phyloP scores from a whole-genome alignment of 768 basidiomycete species.

The Boletus rubropictus region DNA sequence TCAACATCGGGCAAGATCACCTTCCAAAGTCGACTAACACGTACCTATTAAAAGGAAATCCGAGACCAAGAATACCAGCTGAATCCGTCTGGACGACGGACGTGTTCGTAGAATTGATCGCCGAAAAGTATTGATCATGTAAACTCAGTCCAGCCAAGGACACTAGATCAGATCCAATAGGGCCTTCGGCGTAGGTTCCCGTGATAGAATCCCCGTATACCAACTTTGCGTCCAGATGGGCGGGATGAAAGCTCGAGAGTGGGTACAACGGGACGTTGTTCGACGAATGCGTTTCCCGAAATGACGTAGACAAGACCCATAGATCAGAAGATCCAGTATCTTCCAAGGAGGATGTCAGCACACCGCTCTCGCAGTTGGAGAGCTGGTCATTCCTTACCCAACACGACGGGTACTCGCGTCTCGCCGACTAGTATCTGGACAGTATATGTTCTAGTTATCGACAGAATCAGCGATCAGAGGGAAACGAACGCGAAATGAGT shows the following conservation, averaged over 20 bases:
- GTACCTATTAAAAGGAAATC: conserved; percentile 70
- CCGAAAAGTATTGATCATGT: conserved; percentile 53
- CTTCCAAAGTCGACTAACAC: conserved; percentile 3
- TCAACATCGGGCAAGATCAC: background rate
- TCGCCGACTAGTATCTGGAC: conserved; percentile 55
- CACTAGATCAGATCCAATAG: conserved; percentile 55
- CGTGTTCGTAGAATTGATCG: conserved; percentile 66
- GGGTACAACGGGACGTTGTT: conserved; percentile 44
- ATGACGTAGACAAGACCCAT: conserved; percentile 63
- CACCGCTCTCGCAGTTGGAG: background rate
- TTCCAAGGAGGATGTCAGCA: conserved; percentile 21
- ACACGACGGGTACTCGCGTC: conserved; percentile 47
- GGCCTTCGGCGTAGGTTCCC: conserved; percentile 61
- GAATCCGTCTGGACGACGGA: conserved; percentile 50
- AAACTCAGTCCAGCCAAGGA: conserved; percentile 48
- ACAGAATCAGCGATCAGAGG: conserved; percentile 2
- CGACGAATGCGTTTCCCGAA: conserved; percentile 38
- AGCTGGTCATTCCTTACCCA: conserved; percentile 40
- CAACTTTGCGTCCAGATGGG: conserved; percentile 43
- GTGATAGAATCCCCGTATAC: conserved; percentile 69
- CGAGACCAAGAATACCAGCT: conserved; percentile 68
- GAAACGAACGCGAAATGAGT: background rate
- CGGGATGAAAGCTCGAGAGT: conserved; percentile 40
- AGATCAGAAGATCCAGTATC: conserved; percentile 78
- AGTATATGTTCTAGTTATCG: conserved; percentile 49